These are phyloP conservation scores for Eimeria tenella DNA, from an alignment of 169 alveolate genomes.

Conservation along the genomic window DNA sequence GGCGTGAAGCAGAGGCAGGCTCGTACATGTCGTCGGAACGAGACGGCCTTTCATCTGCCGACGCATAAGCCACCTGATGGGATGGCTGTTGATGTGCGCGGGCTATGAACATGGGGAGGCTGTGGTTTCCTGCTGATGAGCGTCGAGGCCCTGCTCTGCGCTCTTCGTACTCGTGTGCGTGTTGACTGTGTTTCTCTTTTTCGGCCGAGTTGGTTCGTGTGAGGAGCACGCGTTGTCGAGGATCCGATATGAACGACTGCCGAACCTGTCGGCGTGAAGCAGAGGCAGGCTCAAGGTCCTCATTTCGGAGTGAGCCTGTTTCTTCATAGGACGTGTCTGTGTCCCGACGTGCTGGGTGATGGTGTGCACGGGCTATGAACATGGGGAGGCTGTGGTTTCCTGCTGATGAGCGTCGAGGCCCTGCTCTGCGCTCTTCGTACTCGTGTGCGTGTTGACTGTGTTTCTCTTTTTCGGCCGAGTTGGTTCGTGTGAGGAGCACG, in stretches of 20 bases:
- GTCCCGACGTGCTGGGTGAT: background rate
- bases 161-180: background rate
- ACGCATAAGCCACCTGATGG: background rate
- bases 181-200: slow-evolving; percentile 10
- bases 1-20: background rate
- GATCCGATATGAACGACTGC: slow-evolving; percentile 34
- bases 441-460: background rate
- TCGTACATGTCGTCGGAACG: background rate
- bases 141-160: slow-evolving; percentile 35
- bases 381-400: slow-evolving; percentile 52
- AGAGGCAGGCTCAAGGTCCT: background rate
- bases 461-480: background rate
- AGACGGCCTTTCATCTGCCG: background rate
- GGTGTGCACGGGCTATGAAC: slow-evolving; percentile 21
- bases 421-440: background rate
- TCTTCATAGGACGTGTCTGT: background rate
- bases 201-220: slow-evolving; percentile 48
- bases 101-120: slow-evolving; percentile 32
- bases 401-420: slow-evolving; percentile 38
- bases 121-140: slow-evolving; percentile 70
- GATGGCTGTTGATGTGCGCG: slow-evolving; percentile 1
- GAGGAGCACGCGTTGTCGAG: slow-evolving; percentile 38
- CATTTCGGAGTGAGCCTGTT: background rate
- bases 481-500: background rate
- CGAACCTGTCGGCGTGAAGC: slow-evolving; percentile 30